Evolutionary conservation across 169 alveolate genomes (phyloP).

Genomic region (Plasmodium inui): DNA sequence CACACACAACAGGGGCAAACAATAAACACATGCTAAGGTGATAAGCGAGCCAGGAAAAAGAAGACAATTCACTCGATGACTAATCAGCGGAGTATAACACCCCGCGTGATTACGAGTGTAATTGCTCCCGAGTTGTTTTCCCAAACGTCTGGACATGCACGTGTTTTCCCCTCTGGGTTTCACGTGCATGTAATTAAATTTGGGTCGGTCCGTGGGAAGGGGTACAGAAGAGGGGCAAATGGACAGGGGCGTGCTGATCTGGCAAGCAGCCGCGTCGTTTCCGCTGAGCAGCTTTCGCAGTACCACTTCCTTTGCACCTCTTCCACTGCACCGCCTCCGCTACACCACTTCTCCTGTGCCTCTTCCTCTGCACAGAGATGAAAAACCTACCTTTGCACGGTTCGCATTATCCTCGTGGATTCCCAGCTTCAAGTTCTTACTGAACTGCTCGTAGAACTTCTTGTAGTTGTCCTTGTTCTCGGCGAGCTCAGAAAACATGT

Average conservation of each 20-base stretch:
- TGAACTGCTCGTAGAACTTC: conserved; percentile 99
- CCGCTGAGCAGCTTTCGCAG: no score
- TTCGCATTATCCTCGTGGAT: conserved; percentile 99
- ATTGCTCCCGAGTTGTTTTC: neutral
- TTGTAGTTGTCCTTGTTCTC: conserved; percentile 99
- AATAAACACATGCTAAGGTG: conserved; percentile 76
- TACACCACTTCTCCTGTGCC: no score
- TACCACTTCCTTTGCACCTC: no score
- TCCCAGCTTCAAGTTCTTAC: conserved; percentile 99
- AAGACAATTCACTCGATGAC: neutral
- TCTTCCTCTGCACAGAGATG: neutral
- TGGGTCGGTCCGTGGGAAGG: neutral
- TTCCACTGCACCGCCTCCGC: no score
- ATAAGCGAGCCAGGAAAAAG: conserved; percentile 37
- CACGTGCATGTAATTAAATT: conserved; percentile 64
- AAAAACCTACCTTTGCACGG: conserved; percentile 91
- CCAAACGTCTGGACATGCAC: conserved; percentile 69
- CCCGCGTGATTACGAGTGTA: conserved; percentile 15
- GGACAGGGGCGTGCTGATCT: no score
- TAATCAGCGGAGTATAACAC: conserved; percentile 43
- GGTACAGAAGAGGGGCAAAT: no score
- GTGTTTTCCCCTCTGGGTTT: neutral
- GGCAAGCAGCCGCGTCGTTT: no score
- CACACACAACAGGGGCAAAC: conserved; percentile 10
- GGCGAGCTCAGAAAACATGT: conserved; percentile 97